A percentile compares a stretch with the other conserved stretches of the same genome.
phyloP scores from a whole-genome alignment of 495 filamentous ascomycete species.

The Aspergillus sclerotioniger region DNA sequence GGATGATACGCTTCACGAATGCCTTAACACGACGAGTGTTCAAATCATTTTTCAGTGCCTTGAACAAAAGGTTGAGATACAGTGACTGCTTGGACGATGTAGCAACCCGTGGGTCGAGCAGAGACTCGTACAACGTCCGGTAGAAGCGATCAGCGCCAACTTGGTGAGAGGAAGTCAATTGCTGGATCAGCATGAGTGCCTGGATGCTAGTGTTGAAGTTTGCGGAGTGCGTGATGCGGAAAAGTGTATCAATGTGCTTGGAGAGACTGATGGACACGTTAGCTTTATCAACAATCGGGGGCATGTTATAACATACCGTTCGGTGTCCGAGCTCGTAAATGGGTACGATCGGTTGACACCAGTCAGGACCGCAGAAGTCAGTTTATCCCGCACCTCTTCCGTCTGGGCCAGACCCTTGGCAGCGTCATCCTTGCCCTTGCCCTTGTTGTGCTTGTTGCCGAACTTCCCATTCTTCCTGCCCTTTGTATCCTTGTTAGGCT shows the following conservation, averaged over 20 bases:
- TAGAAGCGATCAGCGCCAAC: conserved; percentile 85
- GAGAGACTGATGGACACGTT: conserved; percentile 56
- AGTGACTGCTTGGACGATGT: conserved; percentile 92
- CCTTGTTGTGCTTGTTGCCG: conserved; percentile 27
- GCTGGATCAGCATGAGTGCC: conserved; percentile 92
- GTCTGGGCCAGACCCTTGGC: conserved; percentile 49
- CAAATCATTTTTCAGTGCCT: conserved; percentile 79
- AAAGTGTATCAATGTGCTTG: conserved; percentile 87
- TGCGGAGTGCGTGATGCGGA: conserved; percentile 91
- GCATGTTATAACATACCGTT: conserved; percentile 51
- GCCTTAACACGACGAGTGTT: conserved; percentile 88
- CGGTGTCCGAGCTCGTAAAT: conserved; percentile 77
- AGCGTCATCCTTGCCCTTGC: conserved; percentile 48
- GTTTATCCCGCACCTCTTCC: conserved; percentile 78
- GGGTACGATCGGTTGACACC: conserved; percentile 96
- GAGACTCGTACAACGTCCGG: conserved; percentile 89
- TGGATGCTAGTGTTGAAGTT: conserved; percentile 99
- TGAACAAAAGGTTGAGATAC: conserved; percentile 89
- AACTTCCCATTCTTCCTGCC: conserved; percentile 5
- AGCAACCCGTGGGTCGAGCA: conserved; percentile 83
- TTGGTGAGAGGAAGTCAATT: conserved; percentile 77
- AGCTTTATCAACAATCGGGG: conserved; percentile 3
- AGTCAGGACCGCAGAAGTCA: conserved; percentile 84
- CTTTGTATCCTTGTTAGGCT: conserved; percentile 47
- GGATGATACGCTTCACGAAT: conserved; percentile 88